Percentiles rank a stretch among this genome's conserved stretches.
These are phyloP conservation scores for Colletotrichum sp. DNA, from an alignment of 2,329 filamentous ascomycete genomes.

Conservation along the genomic window DNA sequence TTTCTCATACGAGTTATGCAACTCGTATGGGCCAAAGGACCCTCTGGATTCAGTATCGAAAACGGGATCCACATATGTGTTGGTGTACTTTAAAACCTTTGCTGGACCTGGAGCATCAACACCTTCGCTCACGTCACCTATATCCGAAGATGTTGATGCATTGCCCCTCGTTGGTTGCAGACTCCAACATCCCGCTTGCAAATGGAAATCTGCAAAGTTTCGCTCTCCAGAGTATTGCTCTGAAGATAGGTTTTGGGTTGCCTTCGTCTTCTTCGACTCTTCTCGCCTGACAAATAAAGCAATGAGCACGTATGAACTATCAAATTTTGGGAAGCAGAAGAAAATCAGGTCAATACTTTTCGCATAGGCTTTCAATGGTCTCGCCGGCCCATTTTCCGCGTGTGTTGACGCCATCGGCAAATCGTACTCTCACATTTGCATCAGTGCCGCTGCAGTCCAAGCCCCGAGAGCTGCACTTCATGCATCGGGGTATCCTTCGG, in stretches of 20 bases:
- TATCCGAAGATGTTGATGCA: background rate
- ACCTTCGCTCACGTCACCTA: background rate
- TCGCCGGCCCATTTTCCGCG: background rate
- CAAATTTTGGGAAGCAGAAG: background rate
- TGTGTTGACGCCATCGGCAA: background rate
- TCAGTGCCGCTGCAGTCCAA: background rate
- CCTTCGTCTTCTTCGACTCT: background rate
- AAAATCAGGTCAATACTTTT: background rate
- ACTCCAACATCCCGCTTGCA: rapidly evolving
- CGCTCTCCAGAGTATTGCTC: background rate
- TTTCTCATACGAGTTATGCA: too few species aligned
- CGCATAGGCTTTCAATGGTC: background rate
- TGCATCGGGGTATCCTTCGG: background rate
- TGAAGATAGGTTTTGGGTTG: background rate
- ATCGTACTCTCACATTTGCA: background rate
- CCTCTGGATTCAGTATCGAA: background rate
- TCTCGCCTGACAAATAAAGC: background rate
- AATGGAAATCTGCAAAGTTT: background rate
- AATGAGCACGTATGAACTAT: background rate
- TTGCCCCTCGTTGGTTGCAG: background rate
- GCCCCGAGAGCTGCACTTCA: background rate
- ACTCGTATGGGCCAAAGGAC: rapidly evolving
- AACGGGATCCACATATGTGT: background rate
- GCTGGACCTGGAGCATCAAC: background rate
- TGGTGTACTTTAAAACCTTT: rapidly evolving